Evolutionary conservation across 371 early-diverging fungal genomes (phyloP), one percentile per base, ranked within the genome.

Genomic region (Apophysomyces trapeziformis): DNA sequence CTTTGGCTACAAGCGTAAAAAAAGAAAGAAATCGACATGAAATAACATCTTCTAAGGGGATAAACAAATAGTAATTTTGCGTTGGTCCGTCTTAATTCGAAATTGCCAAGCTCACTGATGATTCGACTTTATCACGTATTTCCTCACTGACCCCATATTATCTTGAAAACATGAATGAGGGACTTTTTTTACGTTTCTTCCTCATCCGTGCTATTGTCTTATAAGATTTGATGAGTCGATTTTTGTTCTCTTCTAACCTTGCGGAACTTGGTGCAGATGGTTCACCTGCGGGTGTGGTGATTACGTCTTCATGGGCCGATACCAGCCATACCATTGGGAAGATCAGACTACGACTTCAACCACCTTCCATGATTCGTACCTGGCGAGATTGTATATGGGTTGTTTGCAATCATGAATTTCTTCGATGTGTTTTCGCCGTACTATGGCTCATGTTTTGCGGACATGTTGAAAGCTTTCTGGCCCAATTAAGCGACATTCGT

Each of bases 401-500:
- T 8, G 58, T 75, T n/a, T 37, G 67, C 35, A 78, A 75, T 46
- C 78, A 75, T 63, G 71, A 76, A n/a, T 70, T 75, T 32, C 54
- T 73, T 16, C 69, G 82, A 7, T 58, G 76, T 2, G 5, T 75
- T 1, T 16, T 73, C 5, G 38, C 68, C 38, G 38, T 65, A 2
- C 18, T 61, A 11, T 76, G 71, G 73, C 47, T 81, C 1, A 38
- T 81, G 12, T 13, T 78, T 21, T 74, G 74, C 46, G 78, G 78
- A 0, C 46, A 74, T 9, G 67, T 75, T n/a, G 78, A 81, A 45
- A 70, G 68, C 0, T 78, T 78, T 63, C 60, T 76, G 63, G 78
- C 78, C 36, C 78, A 81, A 68, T 57, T 72, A 5, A 64, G 71
- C 11, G 82, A 78, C 60, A 74, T 76, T 44, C 69, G 82, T 4